Conservation (phyloP, 2,329 filamentous ascomycete genomes). For the Aspergillus sp. region DNA sequence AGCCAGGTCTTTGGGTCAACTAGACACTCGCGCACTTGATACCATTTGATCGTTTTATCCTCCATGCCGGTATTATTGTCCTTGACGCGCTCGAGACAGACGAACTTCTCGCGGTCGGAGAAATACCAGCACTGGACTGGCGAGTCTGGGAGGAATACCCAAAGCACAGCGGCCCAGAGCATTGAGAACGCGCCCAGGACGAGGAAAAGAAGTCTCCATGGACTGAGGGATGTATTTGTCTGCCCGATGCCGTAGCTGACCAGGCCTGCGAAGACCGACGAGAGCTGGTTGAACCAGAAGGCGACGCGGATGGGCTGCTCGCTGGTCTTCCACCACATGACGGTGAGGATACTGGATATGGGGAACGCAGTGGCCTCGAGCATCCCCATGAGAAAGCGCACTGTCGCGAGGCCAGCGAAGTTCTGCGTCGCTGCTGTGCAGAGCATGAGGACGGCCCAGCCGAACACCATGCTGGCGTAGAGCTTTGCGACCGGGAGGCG, state of each 20-base stretch:
- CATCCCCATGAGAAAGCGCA: constrained; percentile 9
- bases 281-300: neutral
- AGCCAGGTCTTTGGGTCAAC: constrained; percentile 7
- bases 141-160: constrained; percentile 33
- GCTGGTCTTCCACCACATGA: neutral
- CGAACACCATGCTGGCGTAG: neutral
- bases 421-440: constrained; percentile 5
- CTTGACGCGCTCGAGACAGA: constrained; percentile 21
- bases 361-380: neutral
- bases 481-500: constrained; percentile 1
- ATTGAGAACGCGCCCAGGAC: constrained; percentile 31
- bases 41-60: constrained; percentile 8
- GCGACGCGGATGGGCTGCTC: constrained; percentile 8
- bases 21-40: constrained; percentile 6
- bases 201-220: constrained; percentile 32
- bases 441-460: neutral
- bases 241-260: constrained; percentile 29
- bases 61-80: constrained; percentile 18
- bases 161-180: constrained; percentile 26
- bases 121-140: constrained; percentile 35
- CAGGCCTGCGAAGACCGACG: constrained; percentile 3
- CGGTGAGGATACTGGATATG: neutral
- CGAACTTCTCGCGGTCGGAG: constrained; percentile 36
- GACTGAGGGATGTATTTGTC: constrained; percentile 17
- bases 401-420: neutral